Base-by-base conservation (phyloP, 176 grass and related monocot genomes). In the Avena insularis region DNA sequence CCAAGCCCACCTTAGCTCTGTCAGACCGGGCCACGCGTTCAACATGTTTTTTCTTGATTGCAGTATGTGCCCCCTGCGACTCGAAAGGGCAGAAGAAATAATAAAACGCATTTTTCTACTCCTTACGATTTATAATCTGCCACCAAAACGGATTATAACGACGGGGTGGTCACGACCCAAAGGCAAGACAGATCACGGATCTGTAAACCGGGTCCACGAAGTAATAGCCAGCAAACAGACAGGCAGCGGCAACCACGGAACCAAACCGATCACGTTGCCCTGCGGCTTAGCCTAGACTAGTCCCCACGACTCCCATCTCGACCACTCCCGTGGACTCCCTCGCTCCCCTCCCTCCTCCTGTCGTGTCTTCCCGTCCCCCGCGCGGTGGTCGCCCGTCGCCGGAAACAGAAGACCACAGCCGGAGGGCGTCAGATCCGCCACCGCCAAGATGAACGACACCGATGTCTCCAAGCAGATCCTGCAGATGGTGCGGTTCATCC, bases 401-500 rank as follows among this genome's bases (percentile, higher is more conserved):
- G 83, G 88, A 83, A 77, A 54, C 53, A 79, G 12, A 54, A 75
- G 40, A 89, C 40, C 77, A 35, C 82, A 40, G 86, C 58, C 79
- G 74, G 62, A 75, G 31, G 80, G 10, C 85, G 38, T 89, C 84
- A 76, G 88, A 89, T 93, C 88, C 57, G 38, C 64, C 69, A 0
- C 59, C 27, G 85, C 40, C 73, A 96, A 92, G 92, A 98, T 98
- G 96, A 96, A 98, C 90, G 96, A 98, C 87, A 56, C 87, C 49
- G 96, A 98, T 96, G 96, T 98, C 12, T 71, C 91, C 62, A 96
- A 94, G 94, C 96, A 98, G 93, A 98, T 98, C 90, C 96, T 85
- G 90, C 96, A 98, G 96, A 98, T 98, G 96, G 93, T 91, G 90
- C 92, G 94, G 79, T 98, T 98, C 94, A 98, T 98, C 92, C 93